Evolutionary conservation across 2,329 filamentous ascomycete species (phyloP).

Genomic region (Dendrostoma leiphaemia): DNA sequence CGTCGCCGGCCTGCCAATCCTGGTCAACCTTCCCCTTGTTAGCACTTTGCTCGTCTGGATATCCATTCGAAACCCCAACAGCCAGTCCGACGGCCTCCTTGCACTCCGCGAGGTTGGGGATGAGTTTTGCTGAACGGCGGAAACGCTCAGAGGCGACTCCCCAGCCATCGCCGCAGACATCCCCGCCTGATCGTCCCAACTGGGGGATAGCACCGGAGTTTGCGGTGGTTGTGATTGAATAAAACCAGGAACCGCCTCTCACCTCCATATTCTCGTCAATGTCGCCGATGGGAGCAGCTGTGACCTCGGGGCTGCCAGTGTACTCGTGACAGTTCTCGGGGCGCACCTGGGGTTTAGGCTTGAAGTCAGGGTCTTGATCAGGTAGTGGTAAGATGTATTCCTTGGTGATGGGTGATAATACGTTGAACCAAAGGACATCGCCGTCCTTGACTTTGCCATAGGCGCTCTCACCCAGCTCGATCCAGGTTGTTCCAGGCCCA

Average conservation of each 20-base stretch:
- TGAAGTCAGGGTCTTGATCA: neutral
- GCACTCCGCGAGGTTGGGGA: constrained; percentile 13
- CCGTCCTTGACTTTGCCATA: neutral
- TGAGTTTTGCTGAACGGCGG: constrained; percentile 7
- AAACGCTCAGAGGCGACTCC: constrained; percentile 9
- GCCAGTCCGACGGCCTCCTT: constrained; percentile 7
- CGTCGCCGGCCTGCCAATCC: neutral
- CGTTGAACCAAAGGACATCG: constrained; percentile 4
- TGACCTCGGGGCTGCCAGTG: too few species aligned
- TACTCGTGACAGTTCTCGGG: too few species aligned
- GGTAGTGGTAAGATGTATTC: constrained; percentile 13
- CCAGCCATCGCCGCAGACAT: constrained; percentile 11
- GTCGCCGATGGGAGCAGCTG: too few species aligned
- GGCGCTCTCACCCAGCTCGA: constrained; percentile 3
- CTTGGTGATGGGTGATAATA: constrained; percentile 14
- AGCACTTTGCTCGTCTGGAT: constrained; percentile 7
- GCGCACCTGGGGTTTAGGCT: neutral
- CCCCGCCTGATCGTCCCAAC: neutral
- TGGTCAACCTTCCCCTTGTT: neutral
- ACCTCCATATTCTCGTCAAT: neutral
- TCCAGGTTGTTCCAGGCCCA: neutral
- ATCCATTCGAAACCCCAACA: constrained; percentile 1
- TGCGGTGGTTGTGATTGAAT: too few species aligned
- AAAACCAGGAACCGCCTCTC: neutral
- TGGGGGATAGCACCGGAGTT: too few species aligned